phyloP scores from a whole-genome alignment of 73 alveolate genomes.

The Symbiodinium natans region DNA sequence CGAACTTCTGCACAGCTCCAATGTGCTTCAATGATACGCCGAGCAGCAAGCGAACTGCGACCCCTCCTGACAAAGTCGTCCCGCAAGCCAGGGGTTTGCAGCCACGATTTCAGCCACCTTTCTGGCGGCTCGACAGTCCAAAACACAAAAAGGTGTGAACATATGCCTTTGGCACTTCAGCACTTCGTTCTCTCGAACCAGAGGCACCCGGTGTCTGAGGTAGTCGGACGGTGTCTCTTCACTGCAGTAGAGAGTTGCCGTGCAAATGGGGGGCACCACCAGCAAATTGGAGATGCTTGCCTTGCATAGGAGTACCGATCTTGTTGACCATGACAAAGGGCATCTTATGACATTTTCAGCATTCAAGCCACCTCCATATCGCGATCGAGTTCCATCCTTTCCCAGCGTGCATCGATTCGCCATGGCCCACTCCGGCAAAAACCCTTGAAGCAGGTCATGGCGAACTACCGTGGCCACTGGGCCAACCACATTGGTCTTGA shows the following conservation, averaged over 20 bases:
- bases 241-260: constrained; percentile 47
- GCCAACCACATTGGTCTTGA: background rate
- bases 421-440: background rate
- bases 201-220: constrained; percentile 36
- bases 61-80: constrained; percentile 45
- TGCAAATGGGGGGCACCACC: constrained; percentile 82
- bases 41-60: constrained; percentile 19
- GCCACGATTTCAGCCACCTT: constrained; percentile 37
- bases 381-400: constrained; percentile 34
- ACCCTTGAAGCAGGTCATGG: constrained; percentile 10
- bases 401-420: background rate
- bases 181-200: no score
- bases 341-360: background rate
- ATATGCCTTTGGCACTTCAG: background rate
- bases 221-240: constrained; percentile 11
- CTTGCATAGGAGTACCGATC: background rate
- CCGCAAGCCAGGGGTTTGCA: constrained; percentile 76
- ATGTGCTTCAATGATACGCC: background rate
- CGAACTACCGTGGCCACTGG: background rate
- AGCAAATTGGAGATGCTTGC: constrained; percentile 69
- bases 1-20: background rate
- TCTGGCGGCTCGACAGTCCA: background rate
- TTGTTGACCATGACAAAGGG: background rate
- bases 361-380: constrained; percentile 60
- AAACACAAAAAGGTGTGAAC: no score